phyloP scores from a whole-genome alignment of 148 eudicot genomes.

The Arctostaphylos glauca region DNA sequence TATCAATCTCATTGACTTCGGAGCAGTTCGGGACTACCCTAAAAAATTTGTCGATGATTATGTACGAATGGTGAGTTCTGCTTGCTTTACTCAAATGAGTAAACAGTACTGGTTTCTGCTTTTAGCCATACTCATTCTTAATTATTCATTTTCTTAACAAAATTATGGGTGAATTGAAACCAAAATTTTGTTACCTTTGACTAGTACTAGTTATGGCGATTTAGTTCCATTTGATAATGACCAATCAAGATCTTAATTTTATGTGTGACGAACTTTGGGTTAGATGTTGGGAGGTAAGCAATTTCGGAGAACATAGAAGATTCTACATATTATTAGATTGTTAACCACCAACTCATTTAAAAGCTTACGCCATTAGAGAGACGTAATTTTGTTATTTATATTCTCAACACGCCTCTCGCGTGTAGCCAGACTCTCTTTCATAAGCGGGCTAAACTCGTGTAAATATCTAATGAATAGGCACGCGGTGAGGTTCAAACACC shows the following conservation, averaged over 20 bases:
- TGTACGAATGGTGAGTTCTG: constrained; percentile 70
- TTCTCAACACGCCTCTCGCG: no score
- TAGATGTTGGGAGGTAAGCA: not conserved
- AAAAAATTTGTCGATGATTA: constrained; percentile 84
- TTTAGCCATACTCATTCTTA: not conserved
- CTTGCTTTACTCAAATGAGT: constrained; percentile 7
- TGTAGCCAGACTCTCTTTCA: no score
- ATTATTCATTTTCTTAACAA: not conserved
- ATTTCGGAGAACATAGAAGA: not conserved
- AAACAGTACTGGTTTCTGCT: not conserved
- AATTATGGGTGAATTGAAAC: not conserved
- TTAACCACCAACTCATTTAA: no score
- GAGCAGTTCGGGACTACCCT: constrained; percentile 88
- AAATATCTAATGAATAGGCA: no score
- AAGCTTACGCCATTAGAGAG: no score
- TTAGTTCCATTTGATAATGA: not conserved
- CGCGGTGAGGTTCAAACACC: no score
- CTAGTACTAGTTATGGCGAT: not conserved
- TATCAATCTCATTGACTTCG: constrained; percentile 91
- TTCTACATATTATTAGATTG: not conserved
- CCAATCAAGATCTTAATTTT: not conserved
- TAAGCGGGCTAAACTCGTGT: no score
- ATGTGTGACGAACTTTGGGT: not conserved
- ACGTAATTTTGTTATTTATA: no score
- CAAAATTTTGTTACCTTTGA: not conserved